phyloP scores from a whole-genome alignment of 2,329 filamentous ascomycete genomes.

The Fusarium chaquense region DNA sequence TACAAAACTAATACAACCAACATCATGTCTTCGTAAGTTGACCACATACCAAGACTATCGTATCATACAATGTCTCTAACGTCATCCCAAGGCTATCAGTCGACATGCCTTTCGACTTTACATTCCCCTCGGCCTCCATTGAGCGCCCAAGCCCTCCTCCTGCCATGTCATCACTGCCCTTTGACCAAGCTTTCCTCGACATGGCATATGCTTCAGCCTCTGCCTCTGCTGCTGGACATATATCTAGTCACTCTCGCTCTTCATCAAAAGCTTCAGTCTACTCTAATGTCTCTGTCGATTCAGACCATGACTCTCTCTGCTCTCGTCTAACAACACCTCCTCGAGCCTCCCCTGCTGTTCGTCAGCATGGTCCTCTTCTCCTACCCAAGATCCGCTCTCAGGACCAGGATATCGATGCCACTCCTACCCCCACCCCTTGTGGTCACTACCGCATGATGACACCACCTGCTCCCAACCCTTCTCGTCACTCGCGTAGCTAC shows the following conservation, averaged over 20 bases:
- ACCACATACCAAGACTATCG: conserved; percentile 12
- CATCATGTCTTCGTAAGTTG: conserved; percentile 54
- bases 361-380: conserved; percentile 82
- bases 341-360: conserved; percentile 74
- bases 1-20: conserved; percentile 39
- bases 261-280: conserved; percentile 75
- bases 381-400: conserved; percentile 88
- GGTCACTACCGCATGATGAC: conserved; percentile 53
- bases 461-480: conserved; percentile 47
- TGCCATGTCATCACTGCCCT: conserved; percentile 57
- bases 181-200: conserved; percentile 68
- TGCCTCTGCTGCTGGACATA: conserved; percentile 39
- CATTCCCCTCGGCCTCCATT: conserved; percentile 59
- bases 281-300: conserved; percentile 68
- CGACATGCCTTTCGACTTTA: conserved; percentile 72
- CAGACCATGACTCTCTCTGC: conserved; percentile 72
- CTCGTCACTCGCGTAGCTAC: conserved; percentile 68
- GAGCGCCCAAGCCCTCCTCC: conserved; percentile 50
- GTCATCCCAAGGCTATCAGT: conserved; percentile 65
- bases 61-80: conserved; percentile 38
- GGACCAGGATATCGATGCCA: conserved; percentile 79
- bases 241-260: conserved; percentile 69
- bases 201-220: conserved; percentile 57
- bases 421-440: conserved; percentile 66
- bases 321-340: conserved; percentile 77